Percentiles rank a stretch among this genome's conserved stretches.
phyloP scores from a whole-genome alignment of 345 rosid species.

The Trapa incisa region DNA sequence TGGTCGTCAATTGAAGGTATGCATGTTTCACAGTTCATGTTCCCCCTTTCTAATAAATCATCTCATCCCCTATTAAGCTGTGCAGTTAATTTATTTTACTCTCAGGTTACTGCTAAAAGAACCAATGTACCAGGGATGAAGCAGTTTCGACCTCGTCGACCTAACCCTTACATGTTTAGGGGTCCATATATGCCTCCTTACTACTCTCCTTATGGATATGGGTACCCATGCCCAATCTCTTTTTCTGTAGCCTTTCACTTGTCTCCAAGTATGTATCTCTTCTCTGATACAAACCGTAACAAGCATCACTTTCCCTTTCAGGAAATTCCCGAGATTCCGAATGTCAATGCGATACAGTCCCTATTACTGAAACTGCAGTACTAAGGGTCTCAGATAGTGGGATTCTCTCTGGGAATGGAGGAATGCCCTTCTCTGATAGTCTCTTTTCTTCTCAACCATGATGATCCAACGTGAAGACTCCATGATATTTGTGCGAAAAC shows the following conservation, averaged over 20 bases:
- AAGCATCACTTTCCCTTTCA: slow-evolving; percentile 17
- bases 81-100: neutral
- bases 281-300: neutral
- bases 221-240: slow-evolving; percentile 17
- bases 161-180: slow-evolving; percentile 32
- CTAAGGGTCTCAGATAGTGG: neutral
- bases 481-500: neutral
- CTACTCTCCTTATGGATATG: slow-evolving; percentile 50
- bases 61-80: too few species aligned
- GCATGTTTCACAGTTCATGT: neutral
- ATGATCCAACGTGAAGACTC: slow-evolving; percentile 2
- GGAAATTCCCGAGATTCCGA: slow-evolving; percentile 52
- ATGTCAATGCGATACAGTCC: slow-evolving; percentile 61
- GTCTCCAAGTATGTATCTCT: neutral
- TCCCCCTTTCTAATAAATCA: neutral
- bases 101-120: slow-evolving; percentile 51
- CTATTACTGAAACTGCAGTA: slow-evolving; percentile 25
- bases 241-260: too few species aligned
- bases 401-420: neutral
- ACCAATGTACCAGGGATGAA: slow-evolving; percentile 73
- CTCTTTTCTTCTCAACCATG: neutral
- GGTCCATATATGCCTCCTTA: slow-evolving; percentile 32
- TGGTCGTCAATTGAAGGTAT: slow-evolving; percentile 64
- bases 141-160: slow-evolving; percentile 45
- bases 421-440: neutral